Evolutionary conservation across 2,329 filamentous ascomycete genomes (phyloP).

Genomic region (Ascochyta fabae): DNA sequence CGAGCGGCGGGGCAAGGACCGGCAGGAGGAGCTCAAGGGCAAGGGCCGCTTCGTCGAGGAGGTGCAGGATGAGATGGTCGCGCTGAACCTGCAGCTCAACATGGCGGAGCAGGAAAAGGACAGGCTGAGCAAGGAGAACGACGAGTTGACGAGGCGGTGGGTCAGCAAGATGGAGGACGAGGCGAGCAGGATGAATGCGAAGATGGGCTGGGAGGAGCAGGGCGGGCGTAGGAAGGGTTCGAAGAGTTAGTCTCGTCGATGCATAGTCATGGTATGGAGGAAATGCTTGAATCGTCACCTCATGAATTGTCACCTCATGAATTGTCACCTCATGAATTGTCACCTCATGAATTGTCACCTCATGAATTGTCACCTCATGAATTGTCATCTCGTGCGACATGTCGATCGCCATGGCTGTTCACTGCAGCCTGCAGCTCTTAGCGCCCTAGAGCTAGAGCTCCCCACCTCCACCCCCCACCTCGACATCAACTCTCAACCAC

Average conservation of each 20-base stretch:
- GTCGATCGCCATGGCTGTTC: neutral
- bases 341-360: neutral
- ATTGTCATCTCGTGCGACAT: neutral
- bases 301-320: too few relatives aligned
- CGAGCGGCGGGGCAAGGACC: conserved; percentile 73
- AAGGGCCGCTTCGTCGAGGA: conserved; percentile 86
- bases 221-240: neutral
- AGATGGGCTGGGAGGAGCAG: conserved; percentile 38
- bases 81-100: conserved; percentile 85
- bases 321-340: too few relatives aligned
- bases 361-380: too few relatives aligned
- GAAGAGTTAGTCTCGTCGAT: neutral
- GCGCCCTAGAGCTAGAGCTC: conserved; percentile 26
- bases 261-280: neutral
- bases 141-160: conserved; percentile 88
- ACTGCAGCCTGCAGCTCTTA: conserved; percentile 4
- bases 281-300: neutral
- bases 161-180: conserved; percentile 87
- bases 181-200: conserved; percentile 81
- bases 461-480: conserved; percentile 28
- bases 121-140: conserved; percentile 80
- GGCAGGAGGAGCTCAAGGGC: conserved; percentile 82
- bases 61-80: conserved; percentile 91
- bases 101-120: conserved; percentile 79
- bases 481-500: conserved; percentile 15